These are phyloP conservation scores for Amylocystis lapponica DNA, from an alignment of 768 basidiomycete genomes.

Conservation along the genomic window DNA sequence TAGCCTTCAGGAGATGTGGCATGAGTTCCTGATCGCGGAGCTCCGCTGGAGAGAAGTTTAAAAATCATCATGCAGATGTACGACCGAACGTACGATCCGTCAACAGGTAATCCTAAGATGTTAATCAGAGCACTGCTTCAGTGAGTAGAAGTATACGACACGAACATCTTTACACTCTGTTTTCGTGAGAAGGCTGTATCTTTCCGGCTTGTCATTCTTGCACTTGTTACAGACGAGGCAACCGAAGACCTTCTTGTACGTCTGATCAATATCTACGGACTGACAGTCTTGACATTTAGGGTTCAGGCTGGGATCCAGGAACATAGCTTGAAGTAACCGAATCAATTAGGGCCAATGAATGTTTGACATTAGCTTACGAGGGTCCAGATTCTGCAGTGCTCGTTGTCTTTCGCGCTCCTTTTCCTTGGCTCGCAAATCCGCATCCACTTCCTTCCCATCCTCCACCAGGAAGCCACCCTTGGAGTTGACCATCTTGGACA, in stretches of 20 bases:
- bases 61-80: neutral
- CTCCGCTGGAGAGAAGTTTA: conserved; percentile 55
- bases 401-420: conserved; percentile 77
- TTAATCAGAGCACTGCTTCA: neutral
- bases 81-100: conserved; percentile 70
- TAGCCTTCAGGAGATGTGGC: conserved; percentile 90
- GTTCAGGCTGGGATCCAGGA: conserved; percentile 65
- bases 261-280: conserved; percentile 84
- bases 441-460: conserved; percentile 78
- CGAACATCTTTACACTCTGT: conserved; percentile 93
- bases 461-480: conserved; percentile 94
- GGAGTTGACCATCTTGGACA: conserved; percentile 95
- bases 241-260: conserved; percentile 75
- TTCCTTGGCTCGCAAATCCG: conserved; percentile 69
- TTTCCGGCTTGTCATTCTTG: conserved; percentile 85
- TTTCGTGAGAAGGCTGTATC: conserved; percentile 93
- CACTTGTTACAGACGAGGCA: conserved; percentile 86
- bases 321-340: conserved; percentile 52
- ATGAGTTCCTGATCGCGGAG: conserved; percentile 87
- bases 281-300: conserved; percentile 85
- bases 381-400: conserved; percentile 67
- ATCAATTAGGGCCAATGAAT: neutral
- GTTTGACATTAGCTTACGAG: conserved; percentile 43
- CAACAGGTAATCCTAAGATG: conserved; percentile 77
- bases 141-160: too few relatives aligned